Conservation (phyloP, 345 rosid species). For the Acer saccharum region DNA sequence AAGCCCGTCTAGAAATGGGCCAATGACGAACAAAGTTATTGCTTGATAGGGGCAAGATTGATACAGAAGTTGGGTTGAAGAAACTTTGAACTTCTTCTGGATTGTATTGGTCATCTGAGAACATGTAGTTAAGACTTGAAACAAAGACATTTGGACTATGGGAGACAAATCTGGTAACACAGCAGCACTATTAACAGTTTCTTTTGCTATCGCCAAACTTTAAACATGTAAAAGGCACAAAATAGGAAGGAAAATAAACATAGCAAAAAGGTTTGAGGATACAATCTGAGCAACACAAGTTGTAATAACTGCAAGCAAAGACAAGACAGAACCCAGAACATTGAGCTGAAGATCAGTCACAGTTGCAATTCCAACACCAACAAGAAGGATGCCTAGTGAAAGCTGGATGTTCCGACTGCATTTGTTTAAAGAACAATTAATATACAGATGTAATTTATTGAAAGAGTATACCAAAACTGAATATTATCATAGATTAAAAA, state of each 20-base stretch:
- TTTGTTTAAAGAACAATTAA: constrained; percentile 21
- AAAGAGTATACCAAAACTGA: not conserved
- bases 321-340: constrained; percentile 86
- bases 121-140: constrained; percentile 52
- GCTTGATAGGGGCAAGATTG: constrained; percentile 99
- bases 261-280: constrained; percentile 51
- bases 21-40: constrained; percentile 77
- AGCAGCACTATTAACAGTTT: not conserved
- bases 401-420: constrained; percentile 90
- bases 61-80: constrained; percentile 97
- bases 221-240: constrained; percentile 12
- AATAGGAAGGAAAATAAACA: not conserved
- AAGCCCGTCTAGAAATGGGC: constrained; percentile 97
- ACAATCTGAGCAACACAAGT: constrained; percentile 99
- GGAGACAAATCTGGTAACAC: not conserved
- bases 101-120: constrained; percentile 98
- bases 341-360: constrained; percentile 99
- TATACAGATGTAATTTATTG: constrained; percentile 3
- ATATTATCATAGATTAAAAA: not conserved
- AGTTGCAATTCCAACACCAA: constrained; percentile 99
- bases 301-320: constrained; percentile 90
- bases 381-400: constrained; percentile 80
- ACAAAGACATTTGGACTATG: constrained; percentile 1
- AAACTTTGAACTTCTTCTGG: constrained; percentile 99
- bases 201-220: not conserved